Percentiles rank a stretch among this genome's conserved stretches.
These are phyloP conservation scores for Penicillium dipodomyicola DNA, from an alignment of 495 filamentous ascomycete species.

Conservation along the genomic window DNA sequence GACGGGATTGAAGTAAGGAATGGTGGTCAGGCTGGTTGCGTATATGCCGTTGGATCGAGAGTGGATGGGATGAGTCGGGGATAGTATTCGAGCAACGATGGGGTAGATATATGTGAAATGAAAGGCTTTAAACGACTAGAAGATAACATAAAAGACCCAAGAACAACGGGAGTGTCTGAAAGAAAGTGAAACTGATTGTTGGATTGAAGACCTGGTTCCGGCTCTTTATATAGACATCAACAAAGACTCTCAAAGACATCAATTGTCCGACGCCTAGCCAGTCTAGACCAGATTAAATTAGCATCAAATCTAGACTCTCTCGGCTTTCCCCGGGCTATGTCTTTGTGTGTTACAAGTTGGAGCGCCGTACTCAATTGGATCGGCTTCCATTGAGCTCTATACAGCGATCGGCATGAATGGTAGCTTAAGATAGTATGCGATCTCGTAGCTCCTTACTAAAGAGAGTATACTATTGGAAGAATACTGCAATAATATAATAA, in stretches of 20 bases:
- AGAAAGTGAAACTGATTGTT: constrained; percentile 14
- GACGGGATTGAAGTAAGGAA: not conserved
- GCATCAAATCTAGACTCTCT: constrained; percentile 19
- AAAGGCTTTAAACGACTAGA: constrained; percentile 6
- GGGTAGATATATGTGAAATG: not conserved
- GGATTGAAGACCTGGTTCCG: constrained; percentile 5
- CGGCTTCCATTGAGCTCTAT: constrained; percentile 2
- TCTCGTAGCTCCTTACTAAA: not conserved
- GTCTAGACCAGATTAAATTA: constrained; percentile 25
- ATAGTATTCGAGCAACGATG: not conserved
- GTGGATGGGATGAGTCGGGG: not conserved
- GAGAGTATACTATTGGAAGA: not conserved
- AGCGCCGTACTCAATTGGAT: not conserved
- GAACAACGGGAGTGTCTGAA: constrained; percentile 15
- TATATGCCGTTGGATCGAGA: not conserved
- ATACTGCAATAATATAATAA: not conserved
- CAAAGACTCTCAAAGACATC: constrained; percentile 12
- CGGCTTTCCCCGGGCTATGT: constrained; percentile 1
- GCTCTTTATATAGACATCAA: constrained; percentile 16
- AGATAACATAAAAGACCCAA: not conserved
- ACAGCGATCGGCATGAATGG: constrained; percentile 7
- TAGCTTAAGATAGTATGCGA: constrained; percentile 9
- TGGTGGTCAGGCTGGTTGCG: not conserved
- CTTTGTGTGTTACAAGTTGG: constrained; percentile 12
- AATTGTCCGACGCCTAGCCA: constrained; percentile 15